A percentile compares a stretch with the other conserved stretches of the same genome.
phyloP scores from a whole-genome alignment of 768 basidiomycete species.

The Coprinopsis strossmayeri region DNA sequence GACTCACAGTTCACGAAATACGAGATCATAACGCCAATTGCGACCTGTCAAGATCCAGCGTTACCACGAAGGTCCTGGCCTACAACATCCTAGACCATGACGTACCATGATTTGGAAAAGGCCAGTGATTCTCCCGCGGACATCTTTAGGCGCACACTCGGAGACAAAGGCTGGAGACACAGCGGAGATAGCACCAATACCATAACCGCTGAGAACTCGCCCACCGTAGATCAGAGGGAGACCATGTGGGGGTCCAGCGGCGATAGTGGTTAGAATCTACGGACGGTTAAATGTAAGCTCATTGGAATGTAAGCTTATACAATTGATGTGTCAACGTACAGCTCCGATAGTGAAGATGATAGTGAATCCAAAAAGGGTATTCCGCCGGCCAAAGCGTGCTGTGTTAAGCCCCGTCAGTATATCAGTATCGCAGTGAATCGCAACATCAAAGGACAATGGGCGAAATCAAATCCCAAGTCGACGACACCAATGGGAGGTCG shows the following conservation, averaged over 20 bases:
- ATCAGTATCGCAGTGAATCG: no score
- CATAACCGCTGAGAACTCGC: constrained; percentile 72
- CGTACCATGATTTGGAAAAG: constrained; percentile 79
- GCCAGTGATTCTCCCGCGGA: constrained; percentile 81
- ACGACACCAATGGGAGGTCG: background rate
- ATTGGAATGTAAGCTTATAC: background rate
- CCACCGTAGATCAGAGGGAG: constrained; percentile 73
- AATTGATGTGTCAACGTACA: constrained; percentile 32
- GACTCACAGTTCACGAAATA: constrained; percentile 74
- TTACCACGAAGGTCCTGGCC: background rate
- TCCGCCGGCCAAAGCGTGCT: constrained; percentile 63
- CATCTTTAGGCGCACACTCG: constrained; percentile 82
- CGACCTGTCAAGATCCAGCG: constrained; percentile 32
- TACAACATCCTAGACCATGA: background rate
- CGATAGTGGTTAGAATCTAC: constrained; percentile 67
- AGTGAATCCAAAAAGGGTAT: constrained; percentile 55
- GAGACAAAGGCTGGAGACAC: constrained; percentile 83
- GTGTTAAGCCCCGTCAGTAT: background rate
- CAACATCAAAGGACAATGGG: no score
- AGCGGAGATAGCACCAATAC: constrained; percentile 78
- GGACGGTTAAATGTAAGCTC: background rate
- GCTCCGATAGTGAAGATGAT: constrained; percentile 68
- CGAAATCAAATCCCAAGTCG: background rate
- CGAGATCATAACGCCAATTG: constrained; percentile 78
- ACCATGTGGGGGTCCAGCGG: constrained; percentile 44